Percentiles rank a stretch among this genome's conserved stretches.
Evolutionary conservation across 768 basidiomycete genomes (phyloP).

Genomic region (Suillus cothurnatus): DNA sequence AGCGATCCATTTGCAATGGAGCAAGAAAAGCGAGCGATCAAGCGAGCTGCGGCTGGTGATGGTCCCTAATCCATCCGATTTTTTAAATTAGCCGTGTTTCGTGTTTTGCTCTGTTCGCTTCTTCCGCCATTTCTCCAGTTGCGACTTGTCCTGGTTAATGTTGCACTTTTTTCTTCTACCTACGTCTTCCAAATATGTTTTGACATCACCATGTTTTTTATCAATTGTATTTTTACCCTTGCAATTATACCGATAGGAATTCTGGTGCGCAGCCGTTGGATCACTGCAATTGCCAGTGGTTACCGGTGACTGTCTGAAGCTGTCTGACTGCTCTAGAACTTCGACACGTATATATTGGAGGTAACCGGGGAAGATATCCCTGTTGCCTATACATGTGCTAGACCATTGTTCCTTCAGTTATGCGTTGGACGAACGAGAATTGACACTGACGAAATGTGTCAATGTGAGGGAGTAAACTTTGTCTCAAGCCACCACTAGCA

Average conservation of each 20-base stretch:
- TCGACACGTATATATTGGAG: not conserved
- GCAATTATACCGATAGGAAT: not conserved
- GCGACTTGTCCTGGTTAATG: not conserved
- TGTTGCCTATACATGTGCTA: not conserved
- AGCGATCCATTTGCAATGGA: slow-evolving; percentile 51
- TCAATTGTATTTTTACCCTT: slow-evolving; percentile 4
- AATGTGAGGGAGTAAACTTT: not conserved
- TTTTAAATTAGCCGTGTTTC: not conserved
- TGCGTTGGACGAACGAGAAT: not conserved
- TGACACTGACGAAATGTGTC: not conserved
- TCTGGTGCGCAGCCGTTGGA: not conserved
- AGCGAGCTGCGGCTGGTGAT: slow-evolving; percentile 20
- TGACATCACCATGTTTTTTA: not conserved
- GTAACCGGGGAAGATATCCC: not conserved
- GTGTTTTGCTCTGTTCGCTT: not conserved
- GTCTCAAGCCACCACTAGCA: not conserved
- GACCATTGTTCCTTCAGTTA: not conserved
- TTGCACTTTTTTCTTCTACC: not conserved
- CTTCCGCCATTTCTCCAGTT: not conserved
- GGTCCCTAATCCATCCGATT: not conserved
- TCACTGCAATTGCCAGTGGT: not conserved
- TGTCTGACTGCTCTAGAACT: not conserved
- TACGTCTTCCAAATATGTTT: not conserved
- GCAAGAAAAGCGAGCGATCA: slow-evolving; percentile 15
- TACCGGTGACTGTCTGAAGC: not conserved